phyloP scores from a whole-genome alignment of 1,284 basidiomycete species.

The Pseudozyma pruni region DNA sequence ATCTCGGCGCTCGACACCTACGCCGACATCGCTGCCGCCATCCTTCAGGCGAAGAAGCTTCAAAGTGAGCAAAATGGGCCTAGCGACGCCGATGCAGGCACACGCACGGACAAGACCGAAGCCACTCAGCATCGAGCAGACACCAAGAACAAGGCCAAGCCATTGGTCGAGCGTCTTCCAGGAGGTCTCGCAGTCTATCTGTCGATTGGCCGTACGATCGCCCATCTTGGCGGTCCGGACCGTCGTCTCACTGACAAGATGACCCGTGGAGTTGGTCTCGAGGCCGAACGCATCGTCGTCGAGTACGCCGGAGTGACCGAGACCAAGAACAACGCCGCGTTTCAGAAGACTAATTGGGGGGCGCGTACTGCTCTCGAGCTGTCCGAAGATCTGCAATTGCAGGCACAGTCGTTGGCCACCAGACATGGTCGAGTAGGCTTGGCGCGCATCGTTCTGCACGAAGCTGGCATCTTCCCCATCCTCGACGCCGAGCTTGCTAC shows the following conservation, averaged over 20 bases:
- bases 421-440: constrained; percentile 46
- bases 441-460: constrained; percentile 45
- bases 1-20: constrained; percentile 41
- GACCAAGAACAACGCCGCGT: constrained; percentile 27
- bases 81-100: not conserved
- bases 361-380: constrained; percentile 54
- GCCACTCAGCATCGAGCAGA: not conserved
- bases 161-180: constrained; percentile 50
- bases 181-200: constrained; percentile 44
- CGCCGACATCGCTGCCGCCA: constrained; percentile 18
- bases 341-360: constrained; percentile 45
- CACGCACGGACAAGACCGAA: not conserved
- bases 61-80: not conserved
- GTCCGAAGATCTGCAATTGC: constrained; percentile 53
- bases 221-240: constrained; percentile 55
- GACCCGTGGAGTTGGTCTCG: constrained; percentile 56
- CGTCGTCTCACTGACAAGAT: constrained; percentile 44
- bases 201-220: constrained; percentile 52
- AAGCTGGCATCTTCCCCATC: constrained; percentile 66
- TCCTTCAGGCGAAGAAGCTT: constrained; percentile 9
- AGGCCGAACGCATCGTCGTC: constrained; percentile 50
- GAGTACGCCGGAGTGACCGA: constrained; percentile 48
- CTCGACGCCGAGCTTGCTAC: constrained; percentile 64
- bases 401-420: constrained; percentile 40
- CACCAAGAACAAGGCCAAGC: constrained; percentile 2